Percentiles rank a stretch among this genome's conserved stretches.
phyloP scores from a whole-genome alignment of 306 rosid genomes.

The Ochetophila trinervis region DNA sequence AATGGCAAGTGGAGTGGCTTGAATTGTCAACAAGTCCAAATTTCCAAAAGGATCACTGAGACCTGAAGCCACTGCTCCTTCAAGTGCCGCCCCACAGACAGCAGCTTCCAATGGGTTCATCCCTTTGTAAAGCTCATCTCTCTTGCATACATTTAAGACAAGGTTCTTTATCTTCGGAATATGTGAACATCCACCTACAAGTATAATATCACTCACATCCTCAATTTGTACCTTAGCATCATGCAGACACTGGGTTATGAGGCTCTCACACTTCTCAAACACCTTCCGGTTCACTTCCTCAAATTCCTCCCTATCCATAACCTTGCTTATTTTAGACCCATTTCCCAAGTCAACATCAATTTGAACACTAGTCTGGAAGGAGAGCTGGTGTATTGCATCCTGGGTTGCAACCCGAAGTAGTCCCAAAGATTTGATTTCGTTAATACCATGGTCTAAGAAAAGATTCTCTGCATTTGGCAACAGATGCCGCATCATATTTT shows the following conservation, averaged over 20 bases:
- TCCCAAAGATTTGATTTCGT: conserved; percentile 53
- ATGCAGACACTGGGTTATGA: conserved; percentile 59
- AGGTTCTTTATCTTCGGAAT: conserved; percentile 66
- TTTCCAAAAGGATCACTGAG: conserved; percentile 70
- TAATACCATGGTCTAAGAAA: conserved; percentile 40
- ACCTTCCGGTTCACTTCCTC: conserved; percentile 65
- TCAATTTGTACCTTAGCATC: conserved; percentile 61
- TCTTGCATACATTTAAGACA: conserved; percentile 37
- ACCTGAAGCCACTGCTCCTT: conserved; percentile 87
- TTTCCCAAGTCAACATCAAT: conserved; percentile 67
- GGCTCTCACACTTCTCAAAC: conserved; percentile 62
- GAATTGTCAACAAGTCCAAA: conserved; percentile 74
- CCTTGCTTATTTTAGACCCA: conserved; percentile 50
- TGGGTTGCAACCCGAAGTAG: conserved; percentile 72
- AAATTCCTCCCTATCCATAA: conserved; percentile 54
- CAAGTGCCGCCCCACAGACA: conserved; percentile 77
- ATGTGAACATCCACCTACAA: conserved; percentile 76
- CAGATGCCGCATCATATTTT: conserved; percentile 66
- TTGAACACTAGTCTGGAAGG: conserved; percentile 40
- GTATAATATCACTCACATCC: conserved; percentile 62
- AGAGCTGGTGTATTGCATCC: conserved; percentile 77
- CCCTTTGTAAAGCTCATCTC: conserved; percentile 49
- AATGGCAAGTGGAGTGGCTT: conserved; percentile 70
- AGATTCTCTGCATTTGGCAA: conserved; percentile 54
- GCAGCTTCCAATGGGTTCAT: conserved; percentile 80